These are phyloP conservation scores for Xylaria hypoxylon DNA, from an alignment of 2,329 filamentous ascomycete genomes.

Conservation along the genomic window DNA sequence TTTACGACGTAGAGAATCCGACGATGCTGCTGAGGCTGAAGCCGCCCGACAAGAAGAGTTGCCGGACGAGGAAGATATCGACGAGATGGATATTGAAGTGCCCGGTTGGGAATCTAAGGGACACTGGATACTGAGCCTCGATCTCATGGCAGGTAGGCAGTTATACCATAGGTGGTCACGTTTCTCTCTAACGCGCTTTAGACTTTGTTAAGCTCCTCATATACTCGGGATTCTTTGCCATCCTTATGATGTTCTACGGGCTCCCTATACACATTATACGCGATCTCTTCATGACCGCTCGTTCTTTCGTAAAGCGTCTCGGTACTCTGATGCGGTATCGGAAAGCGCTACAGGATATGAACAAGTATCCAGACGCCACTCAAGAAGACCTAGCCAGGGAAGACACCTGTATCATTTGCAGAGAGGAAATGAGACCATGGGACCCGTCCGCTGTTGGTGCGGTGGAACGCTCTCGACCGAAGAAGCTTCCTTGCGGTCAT, in stretches of 20 bases:
- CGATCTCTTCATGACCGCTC: constrained; percentile 92
- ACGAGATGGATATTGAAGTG: constrained; percentile 94
- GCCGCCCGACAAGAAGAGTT: constrained; percentile 63
- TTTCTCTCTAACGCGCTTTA: constrained; percentile 51
- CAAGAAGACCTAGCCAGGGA: constrained; percentile 85
- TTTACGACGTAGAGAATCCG: constrained; percentile 59
- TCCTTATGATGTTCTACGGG: constrained; percentile 93
- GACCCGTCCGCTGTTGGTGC: constrained; percentile 70
- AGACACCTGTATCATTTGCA: constrained; percentile 96
- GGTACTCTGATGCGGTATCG: constrained; percentile 89
- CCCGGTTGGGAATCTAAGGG: constrained; percentile 97
- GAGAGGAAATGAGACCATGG: constrained; percentile 94
- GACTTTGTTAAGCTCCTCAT: constrained; percentile 93
- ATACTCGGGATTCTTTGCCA: constrained; percentile 91
- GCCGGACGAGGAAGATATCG: constrained; percentile 78
- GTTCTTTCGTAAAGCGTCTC: constrained; percentile 91
- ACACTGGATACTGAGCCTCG: constrained; percentile 88
- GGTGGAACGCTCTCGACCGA: constrained; percentile 86
- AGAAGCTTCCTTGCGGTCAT: constrained; percentile 96
- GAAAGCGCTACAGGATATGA: constrained; percentile 94
- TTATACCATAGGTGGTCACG: neutral
- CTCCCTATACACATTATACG: constrained; percentile 96
- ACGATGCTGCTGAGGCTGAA: constrained; percentile 60
- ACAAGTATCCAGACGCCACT: constrained; percentile 91
- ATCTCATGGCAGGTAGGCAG: constrained; percentile 79